phyloP scores from a whole-genome alignment of 1,284 basidiomycete genomes.

The Boletus albobrunnescens region DNA sequence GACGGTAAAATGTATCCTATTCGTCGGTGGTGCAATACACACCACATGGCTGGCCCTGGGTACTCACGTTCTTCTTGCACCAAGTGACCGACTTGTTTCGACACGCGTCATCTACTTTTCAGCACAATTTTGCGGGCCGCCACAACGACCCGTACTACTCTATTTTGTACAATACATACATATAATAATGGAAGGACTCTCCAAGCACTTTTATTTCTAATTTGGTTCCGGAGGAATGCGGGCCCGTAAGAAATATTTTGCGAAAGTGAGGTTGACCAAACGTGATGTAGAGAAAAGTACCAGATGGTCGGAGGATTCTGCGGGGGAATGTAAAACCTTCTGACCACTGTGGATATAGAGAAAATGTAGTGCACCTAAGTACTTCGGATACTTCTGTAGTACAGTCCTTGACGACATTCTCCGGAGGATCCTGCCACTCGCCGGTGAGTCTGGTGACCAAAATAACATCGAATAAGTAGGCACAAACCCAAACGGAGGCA shows the following conservation, averaged over 20 bases:
- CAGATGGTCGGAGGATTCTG: constrained; percentile 63
- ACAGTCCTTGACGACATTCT: constrained; percentile 73
- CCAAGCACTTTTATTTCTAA: constrained; percentile 65
- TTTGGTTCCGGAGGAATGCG: constrained; percentile 42
- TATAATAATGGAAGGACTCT: constrained; percentile 83
- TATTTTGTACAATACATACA: constrained; percentile 54
- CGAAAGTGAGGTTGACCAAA: constrained; percentile 93
- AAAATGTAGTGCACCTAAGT: constrained; percentile 48
- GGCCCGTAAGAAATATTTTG: constrained; percentile 56
- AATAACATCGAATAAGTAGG: neutral
- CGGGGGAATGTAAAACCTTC: neutral
- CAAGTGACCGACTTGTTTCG: too few relatives aligned
- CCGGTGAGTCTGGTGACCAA: neutral
- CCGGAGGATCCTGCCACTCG: constrained; percentile 66
- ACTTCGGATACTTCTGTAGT: constrained; percentile 80
- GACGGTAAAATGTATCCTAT: too few relatives aligned
- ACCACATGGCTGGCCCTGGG: too few relatives aligned
- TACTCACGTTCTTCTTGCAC: too few relatives aligned
- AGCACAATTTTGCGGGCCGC: too few relatives aligned
- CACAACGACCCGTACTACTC: constrained; percentile 7
- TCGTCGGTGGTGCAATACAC: too few relatives aligned
- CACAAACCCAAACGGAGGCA: constrained; percentile 81
- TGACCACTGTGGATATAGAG: neutral
- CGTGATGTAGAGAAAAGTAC: constrained; percentile 80
- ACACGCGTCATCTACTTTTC: too few relatives aligned